A percentile compares a stretch with the other conserved stretches of the same genome.
phyloP scores from a whole-genome alignment of 2,329 filamentous ascomycete genomes.

The Aspergillus viridinutans region DNA sequence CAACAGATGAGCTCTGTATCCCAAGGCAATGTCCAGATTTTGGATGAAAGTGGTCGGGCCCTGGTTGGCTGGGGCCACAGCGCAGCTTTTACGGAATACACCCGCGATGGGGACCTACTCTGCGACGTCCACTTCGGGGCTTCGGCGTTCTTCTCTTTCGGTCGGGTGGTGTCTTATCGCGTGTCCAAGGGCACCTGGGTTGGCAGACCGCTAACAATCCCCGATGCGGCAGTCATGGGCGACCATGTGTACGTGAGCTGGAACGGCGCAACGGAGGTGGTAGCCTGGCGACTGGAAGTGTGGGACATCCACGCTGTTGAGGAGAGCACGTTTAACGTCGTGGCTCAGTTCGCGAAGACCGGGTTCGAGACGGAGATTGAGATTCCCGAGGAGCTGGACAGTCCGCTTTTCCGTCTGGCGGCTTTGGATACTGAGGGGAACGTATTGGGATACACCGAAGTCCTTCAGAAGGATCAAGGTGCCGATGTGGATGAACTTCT shows the following conservation, averaged over 20 bases:
- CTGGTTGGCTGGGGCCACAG: constrained; percentile 50
- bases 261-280: constrained; percentile 45
- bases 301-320: constrained; percentile 11
- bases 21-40: constrained; percentile 42
- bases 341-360: constrained; percentile 18
- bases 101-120: constrained; percentile 46
- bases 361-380: constrained; percentile 31
- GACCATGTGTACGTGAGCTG: constrained; percentile 39
- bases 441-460: constrained; percentile 12
- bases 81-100: constrained; percentile 49
- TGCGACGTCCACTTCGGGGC: constrained; percentile 50
- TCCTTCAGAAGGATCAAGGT: constrained; percentile 9
- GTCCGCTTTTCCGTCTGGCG: constrained; percentile 15
- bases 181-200: constrained; percentile 53
- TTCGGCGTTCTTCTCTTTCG: constrained; percentile 31
- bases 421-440: constrained; percentile 17
- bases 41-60: constrained; percentile 41
- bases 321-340: constrained; percentile 10
- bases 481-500: constrained; percentile 1
- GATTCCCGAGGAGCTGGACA: constrained; percentile 12
- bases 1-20: constrained; percentile 34
- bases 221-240: constrained; percentile 21
- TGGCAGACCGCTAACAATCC: constrained; percentile 42
- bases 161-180: constrained; percentile 50
- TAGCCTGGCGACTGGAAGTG: constrained; percentile 25